Percentiles rank a stretch among this genome's conserved stretches.
Evolutionary conservation across 305 asterid genomes (phyloP).

Genomic region (Fraxinus velutina): DNA sequence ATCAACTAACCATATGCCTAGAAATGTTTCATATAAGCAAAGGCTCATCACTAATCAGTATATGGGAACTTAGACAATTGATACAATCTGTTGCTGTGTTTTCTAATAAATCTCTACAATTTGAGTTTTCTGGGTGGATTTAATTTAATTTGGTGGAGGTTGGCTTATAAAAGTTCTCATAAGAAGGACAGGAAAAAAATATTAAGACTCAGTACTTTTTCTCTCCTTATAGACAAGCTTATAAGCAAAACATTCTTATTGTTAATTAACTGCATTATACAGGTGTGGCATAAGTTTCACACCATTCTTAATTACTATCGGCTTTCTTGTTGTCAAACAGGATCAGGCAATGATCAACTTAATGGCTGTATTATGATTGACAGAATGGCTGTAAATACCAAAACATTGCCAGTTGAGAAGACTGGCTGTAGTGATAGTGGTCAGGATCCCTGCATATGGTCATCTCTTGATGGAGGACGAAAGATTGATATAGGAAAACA

Average conservation of each 20-base stretch:
- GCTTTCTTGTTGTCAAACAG: not conserved
- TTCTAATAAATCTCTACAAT: not conserved
- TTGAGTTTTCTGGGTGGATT: not conserved
- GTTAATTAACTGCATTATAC: not conserved
- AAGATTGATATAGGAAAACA: constrained; percentile 62
- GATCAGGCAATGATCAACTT: constrained; percentile 31
- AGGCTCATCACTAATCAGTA: not conserved
- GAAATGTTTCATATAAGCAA: not conserved
- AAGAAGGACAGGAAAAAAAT: not conserved
- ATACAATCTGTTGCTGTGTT: not conserved
- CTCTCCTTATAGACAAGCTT: not conserved
- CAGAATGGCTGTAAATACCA: constrained; percentile 37
- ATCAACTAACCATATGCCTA: not conserved
- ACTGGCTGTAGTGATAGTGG: constrained; percentile 31
- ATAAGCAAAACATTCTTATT: not conserved
- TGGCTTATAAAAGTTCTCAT: not conserved
- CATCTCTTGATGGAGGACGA: constrained; percentile 73
- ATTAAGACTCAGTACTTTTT: not conserved
- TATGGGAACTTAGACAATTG: not conserved
- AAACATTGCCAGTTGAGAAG: constrained; percentile 40
- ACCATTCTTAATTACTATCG: not conserved
- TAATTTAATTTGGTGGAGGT: not conserved
- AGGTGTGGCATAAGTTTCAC: not conserved
- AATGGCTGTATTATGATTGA: constrained; percentile 32
- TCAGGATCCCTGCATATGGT: constrained; percentile 55